These are phyloP conservation scores for Cymbopogon flexuosus DNA, from an alignment of 202 grass and related monocot genomes.

Conservation along the genomic window DNA sequence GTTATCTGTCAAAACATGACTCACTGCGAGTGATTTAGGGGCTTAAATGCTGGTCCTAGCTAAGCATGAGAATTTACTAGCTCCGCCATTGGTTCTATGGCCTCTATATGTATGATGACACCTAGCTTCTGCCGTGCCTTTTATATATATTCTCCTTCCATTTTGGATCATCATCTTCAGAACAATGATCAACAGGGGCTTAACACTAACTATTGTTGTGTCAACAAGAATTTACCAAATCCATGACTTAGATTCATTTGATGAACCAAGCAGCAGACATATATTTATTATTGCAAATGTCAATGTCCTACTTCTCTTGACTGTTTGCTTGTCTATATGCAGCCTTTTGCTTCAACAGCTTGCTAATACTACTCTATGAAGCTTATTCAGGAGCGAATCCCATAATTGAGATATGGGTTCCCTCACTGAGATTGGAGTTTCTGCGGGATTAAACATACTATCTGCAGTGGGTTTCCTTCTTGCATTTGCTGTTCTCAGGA, in stretches of 20 bases:
- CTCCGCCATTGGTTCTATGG: background rate
- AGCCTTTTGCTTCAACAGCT: slow-evolving; percentile 8
- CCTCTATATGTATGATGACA: background rate
- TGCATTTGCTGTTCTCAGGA: slow-evolving; percentile 71
- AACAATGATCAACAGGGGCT: background rate
- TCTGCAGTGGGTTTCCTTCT: slow-evolving; percentile 73
- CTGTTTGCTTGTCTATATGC: background rate
- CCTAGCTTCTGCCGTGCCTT: background rate
- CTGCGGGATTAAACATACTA: slow-evolving; percentile 71
- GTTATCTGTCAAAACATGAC: background rate
- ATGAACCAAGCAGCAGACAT: too few relatives aligned
- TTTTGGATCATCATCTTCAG: background rate
- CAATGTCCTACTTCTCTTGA: background rate
- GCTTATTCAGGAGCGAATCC: slow-evolving; percentile 27
- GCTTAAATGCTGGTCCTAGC: background rate
- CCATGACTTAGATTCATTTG: background rate
- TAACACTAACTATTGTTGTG: background rate
- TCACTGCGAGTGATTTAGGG: background rate
- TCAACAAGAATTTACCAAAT: background rate
- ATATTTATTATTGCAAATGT: background rate
- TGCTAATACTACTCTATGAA: background rate
- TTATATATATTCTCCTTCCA: background rate
- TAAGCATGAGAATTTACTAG: background rate
- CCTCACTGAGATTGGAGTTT: slow-evolving; percentile 56
- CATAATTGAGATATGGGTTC: slow-evolving; percentile 55